Conservation (phyloP, 2,329 filamentous ascomycete species). For the Pestalotiopsis sp. region DNA sequence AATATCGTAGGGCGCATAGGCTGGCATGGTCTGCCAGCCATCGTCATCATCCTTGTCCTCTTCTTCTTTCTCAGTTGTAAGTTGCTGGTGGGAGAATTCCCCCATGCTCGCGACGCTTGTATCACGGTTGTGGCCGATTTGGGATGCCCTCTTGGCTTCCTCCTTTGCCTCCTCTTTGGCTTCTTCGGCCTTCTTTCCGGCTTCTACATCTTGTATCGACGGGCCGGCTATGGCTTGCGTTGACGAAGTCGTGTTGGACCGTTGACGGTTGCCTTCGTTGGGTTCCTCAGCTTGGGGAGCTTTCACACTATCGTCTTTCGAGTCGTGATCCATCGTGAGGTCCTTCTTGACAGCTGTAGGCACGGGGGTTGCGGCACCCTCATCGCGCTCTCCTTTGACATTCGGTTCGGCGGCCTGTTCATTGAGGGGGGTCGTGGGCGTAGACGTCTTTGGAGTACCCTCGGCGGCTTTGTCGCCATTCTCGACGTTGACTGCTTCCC, state of each 20-base stretch:
- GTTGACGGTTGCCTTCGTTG: constrained; percentile 17
- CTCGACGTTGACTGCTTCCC: constrained; percentile 28
- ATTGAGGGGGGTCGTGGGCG: constrained; percentile 21
- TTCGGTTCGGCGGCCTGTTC: constrained; percentile 14
- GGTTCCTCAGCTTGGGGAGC: neutral
- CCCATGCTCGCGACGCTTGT: constrained; percentile 56
- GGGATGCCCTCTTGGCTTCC: constrained; percentile 20
- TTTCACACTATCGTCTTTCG: constrained; percentile 4
- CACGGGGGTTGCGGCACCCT: constrained; percentile 26
- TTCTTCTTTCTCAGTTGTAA: constrained; percentile 59
- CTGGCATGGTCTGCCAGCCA: constrained; percentile 92
- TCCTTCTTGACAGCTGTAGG: constrained; percentile 19
- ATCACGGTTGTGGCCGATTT: constrained; percentile 37
- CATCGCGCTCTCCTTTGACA: constrained; percentile 11
- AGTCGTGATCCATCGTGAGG: neutral
- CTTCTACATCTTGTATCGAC: constrained; percentile 29
- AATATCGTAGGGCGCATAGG: constrained; percentile 88
- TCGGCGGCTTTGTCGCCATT: constrained; percentile 42
- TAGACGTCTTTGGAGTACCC: constrained; percentile 35
- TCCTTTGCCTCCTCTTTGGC: constrained; percentile 10
- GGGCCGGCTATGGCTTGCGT: constrained; percentile 31
- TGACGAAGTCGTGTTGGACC: constrained; percentile 15
- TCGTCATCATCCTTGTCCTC: constrained; percentile 63
- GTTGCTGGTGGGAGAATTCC: constrained; percentile 89
- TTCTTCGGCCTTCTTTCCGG: constrained; percentile 26